Evolutionary conservation across 2,329 filamentous ascomycete species (phyloP).

Genomic region (Exophiala aquamarina): DNA sequence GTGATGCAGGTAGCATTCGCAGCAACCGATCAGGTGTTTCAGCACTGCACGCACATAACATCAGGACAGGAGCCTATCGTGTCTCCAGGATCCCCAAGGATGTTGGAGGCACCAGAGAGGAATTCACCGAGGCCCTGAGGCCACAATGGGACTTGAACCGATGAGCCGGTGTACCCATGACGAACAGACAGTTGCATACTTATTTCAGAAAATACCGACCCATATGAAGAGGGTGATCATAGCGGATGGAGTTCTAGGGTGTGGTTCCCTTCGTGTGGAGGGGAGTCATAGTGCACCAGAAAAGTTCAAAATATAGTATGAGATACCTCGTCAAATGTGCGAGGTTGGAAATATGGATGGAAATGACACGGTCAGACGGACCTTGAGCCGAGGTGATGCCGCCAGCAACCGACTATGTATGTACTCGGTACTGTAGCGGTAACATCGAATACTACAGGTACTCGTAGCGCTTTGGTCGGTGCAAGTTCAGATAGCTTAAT

Average conservation of each 20-base stretch:
- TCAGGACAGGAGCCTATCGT: constrained; percentile 80
- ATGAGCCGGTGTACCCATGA: constrained; percentile 7
- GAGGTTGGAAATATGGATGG: too few species aligned
- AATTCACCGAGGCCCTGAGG: constrained; percentile 60
- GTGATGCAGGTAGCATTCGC: constrained; percentile 52
- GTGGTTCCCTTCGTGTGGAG: not conserved
- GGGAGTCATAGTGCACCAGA: not conserved
- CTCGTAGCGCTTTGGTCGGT: too few species aligned
- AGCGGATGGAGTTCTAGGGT: constrained; percentile 17
- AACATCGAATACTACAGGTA: too few species aligned
- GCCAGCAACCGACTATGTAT: too few species aligned
- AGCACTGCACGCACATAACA: constrained; percentile 64
- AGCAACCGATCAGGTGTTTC: constrained; percentile 80
- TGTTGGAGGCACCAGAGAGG: constrained; percentile 73
- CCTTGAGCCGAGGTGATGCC: too few species aligned
- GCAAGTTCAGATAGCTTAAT: too few species aligned
- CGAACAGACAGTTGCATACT: constrained; percentile 1
- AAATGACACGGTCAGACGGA: not conserved
- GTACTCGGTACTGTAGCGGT: too few species aligned
- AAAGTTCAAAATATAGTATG: not conserved
- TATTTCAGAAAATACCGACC: not conserved
- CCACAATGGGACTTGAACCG: constrained; percentile 55
- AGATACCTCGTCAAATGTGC: not conserved
- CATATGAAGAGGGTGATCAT: constrained; percentile 11
- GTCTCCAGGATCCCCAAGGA: constrained; percentile 81